Evolutionary conservation across 192 early-diverging fungal genomes (phyloP), one percentile per base, ranked within the genome.

Genomic region (Mortierella antarctica): DNA sequence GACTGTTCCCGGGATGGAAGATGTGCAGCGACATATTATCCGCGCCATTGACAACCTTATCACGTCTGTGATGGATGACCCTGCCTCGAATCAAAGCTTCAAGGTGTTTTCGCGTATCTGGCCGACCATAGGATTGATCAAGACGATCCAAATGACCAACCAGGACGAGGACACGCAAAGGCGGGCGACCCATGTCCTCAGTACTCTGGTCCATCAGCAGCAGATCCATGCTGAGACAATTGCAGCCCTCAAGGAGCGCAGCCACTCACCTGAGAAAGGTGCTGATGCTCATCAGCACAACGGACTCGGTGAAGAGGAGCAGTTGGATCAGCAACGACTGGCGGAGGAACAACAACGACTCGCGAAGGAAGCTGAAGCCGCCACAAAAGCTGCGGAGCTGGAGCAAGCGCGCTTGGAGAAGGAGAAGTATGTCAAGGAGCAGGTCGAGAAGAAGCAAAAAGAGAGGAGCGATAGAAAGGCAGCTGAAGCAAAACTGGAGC

Each of bases 21-120:
- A 88, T 54, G 81, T 88, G n/a, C 85, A 83, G 52, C 73, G 85
- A 20, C 88, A 89, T 57, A 82, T 88, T 42, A 73, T 88, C 62
- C 82, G 88, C 4, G 88, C 88, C 1, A 75, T 89, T 14, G 88
- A 89, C 71, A 89, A 89, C 53, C 71, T 89, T 44, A 74, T 80
- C 48, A 84, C 77, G 0, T 61, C 59, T 13, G 77, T 80, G 10
- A 60, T 57, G 54, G 73, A 84, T 42, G 83, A 81, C 54, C 56
- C 62, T 0, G 6, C 50, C 6, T 81, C 67, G 2, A 52, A 56
- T 21, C 65, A 73, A 45, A 78, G 65, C 49, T 78, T 73, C 58
- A 65, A 78, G 52, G 74, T 76, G n/a, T 69, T 83, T 54, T 73
- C 68, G 8, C 60, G 64, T 7, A 69, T 63, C 9, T 68, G 61